Evolutionary conservation across 75 land plant species (phyloP).

Genomic region (Pinus tabuliformis): DNA sequence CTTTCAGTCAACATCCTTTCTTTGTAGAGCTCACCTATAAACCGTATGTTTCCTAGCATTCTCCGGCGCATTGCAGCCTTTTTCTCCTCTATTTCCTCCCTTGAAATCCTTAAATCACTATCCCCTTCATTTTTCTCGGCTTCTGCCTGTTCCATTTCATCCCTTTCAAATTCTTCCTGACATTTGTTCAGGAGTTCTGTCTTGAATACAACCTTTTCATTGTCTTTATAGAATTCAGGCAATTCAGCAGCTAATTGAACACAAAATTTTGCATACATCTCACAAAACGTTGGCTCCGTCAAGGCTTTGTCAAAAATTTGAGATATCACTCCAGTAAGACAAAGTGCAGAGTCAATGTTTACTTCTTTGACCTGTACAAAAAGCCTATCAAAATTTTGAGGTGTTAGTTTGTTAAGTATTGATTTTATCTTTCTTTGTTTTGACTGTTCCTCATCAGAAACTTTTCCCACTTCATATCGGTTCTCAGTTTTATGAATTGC

Average conservation of each 20-base stretch:
- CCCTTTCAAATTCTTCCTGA: constrained; percentile 96
- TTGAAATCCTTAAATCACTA: constrained; percentile 29
- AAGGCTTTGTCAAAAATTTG: constrained; percentile 99
- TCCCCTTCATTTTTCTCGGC: constrained; percentile 83
- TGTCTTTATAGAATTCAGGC: constrained; percentile 81
- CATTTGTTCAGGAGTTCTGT: constrained; percentile 90
- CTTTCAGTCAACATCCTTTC: constrained; percentile 94
- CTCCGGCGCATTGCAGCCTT: constrained; percentile 69
- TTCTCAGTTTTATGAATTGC: constrained; percentile 89
- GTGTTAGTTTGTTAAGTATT: constrained; percentile 95
- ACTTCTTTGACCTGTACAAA: constrained; percentile 91
- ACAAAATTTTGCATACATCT: constrained; percentile 97
- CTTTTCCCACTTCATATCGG: constrained; percentile 81
- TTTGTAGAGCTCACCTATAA: constrained; percentile 95
- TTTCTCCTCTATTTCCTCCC: constrained; percentile 80
- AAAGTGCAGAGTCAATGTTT: constrained; percentile 72
- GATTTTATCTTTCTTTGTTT: constrained; percentile 94
- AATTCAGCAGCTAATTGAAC: constrained; percentile 62
- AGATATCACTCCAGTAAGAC: constrained; percentile 90
- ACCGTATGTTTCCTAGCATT: constrained; percentile 96
- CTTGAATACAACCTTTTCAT: constrained; percentile 86
- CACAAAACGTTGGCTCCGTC: constrained; percentile 98
- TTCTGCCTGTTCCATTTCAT: constrained; percentile 79
- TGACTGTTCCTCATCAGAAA: constrained; percentile 77
- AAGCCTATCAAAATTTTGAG: constrained; percentile 95